Evolutionary conservation across 495 filamentous ascomycete genomes (phyloP).

Genomic region (Xylaria venustula): DNA sequence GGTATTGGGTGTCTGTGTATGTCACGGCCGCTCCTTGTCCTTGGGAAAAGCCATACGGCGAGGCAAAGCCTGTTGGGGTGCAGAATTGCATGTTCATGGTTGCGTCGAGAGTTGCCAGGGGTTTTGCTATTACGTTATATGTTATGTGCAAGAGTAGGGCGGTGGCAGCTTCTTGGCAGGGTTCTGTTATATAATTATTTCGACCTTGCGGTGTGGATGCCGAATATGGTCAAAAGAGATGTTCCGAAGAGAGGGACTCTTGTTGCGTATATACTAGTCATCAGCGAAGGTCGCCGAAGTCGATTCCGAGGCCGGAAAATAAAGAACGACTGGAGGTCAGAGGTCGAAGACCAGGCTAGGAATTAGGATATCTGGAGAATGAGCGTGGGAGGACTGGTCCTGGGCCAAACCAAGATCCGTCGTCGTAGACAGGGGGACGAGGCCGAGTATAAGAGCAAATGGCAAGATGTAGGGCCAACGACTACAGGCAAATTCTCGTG

Average conservation of each 20-base stretch:
- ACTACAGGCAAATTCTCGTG: slow-evolving; percentile 23
- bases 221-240: slow-evolving; percentile 2
- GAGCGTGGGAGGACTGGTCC: slow-evolving; percentile 28
- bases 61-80: slow-evolving; percentile 15
- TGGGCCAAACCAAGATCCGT: slow-evolving; percentile 19
- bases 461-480: slow-evolving; percentile 11
- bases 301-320: background rate
- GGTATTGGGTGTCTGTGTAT: slow-evolving; percentile 22
- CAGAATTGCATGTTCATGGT: slow-evolving; percentile 29
- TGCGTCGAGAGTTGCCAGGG: background rate
- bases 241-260: slow-evolving; percentile 6
- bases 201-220: background rate
- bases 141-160: slow-evolving; percentile 6
- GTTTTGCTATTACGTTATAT: slow-evolving; percentile 13
- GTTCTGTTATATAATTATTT: slow-evolving; percentile 8
- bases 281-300: slow-evolving; percentile 12
- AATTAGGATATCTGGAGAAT: slow-evolving; percentile 24
- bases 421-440: slow-evolving; percentile 23
- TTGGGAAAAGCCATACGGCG: slow-evolving; percentile 22
- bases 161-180: background rate
- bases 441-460: slow-evolving; percentile 29
- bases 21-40: slow-evolving; percentile 16
- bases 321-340: slow-evolving; percentile 49
- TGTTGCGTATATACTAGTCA: slow-evolving; percentile 10
- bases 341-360: slow-evolving; percentile 20